Base-by-base conservation (phyloP, 257 asterid species). In the Nicotiana sylvestris region DNA sequence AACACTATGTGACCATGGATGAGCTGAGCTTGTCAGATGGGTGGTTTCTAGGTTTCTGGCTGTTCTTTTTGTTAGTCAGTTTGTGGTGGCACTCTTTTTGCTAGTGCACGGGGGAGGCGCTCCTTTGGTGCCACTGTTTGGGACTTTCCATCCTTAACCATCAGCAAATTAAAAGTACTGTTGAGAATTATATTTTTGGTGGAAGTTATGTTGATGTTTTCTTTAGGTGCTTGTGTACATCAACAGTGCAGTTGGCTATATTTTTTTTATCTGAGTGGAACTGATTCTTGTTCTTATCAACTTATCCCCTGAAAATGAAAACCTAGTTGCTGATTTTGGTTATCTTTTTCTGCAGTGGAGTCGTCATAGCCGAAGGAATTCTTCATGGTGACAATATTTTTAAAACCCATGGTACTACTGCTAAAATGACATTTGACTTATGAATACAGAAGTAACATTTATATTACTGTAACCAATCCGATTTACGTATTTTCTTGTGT, bases 331-430 rank as follows among this genome's bases (percentile, higher is more conserved):
- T 51, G 25, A 27, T 49, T 80, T 76, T 65, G 33, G 74, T 13
- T 55, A n/a, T 83, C 85, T 76, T 81, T 82, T 82, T 85, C 85
- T 89, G 90, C 93, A 96, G 99, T 87, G 99, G 98, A 82, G 97
- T 94, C 76, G 98, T 94, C 79, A 96, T 96, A 85, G 98, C 99
- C 67, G 98, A 92, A 88, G 92, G 97, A 82, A 72, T 96, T 87
- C 93, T 94, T 80, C 55, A 81, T 55, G 86, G 84, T 82, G 89
- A 88, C 81, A 88, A 85, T 83, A 85, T 91, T 86, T 85, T 89
- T 68, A 88, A 82, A 86, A 89, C 90, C 60, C 92, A 93, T 25
- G 99, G 99, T 96, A 91, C 81, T 81, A 21, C 66, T 66, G 35
- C 81, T 56, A 4, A n/a, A 69, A 9, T 67, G 80, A 27, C 80